A percentile compares a stretch with the other conserved stretches of the same genome.
Conservation (phyloP, 305 asterid species). For the Fraxinus baroniana region DNA sequence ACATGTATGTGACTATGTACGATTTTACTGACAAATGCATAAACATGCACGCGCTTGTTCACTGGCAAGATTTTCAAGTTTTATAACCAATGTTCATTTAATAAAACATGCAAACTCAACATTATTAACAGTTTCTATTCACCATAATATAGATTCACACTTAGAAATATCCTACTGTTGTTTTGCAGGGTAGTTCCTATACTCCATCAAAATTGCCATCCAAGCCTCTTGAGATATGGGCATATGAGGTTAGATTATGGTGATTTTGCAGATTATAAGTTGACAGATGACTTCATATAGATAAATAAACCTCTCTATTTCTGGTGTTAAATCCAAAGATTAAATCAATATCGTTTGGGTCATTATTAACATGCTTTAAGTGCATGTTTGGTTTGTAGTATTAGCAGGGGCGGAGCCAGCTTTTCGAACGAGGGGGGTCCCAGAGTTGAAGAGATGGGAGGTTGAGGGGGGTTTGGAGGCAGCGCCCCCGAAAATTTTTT, state of each 20-base stretch:
- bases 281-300: constrained; percentile 15
- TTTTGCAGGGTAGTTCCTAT: constrained; percentile 69
- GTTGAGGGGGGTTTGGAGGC: too few species aligned
- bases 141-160: not conserved
- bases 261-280: constrained; percentile 7
- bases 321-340: not conserved
- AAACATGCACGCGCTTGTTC: not conserved
- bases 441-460: too few species aligned
- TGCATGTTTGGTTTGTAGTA: not conserved
- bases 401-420: not conserved
- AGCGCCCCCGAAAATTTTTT: too few species aligned
- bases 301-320: not conserved
- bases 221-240: constrained; percentile 89
- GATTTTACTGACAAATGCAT: not conserved
- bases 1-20: not conserved
- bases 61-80: not conserved
- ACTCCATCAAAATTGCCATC: constrained; percentile 80
- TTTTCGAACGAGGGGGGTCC: too few species aligned
- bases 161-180: not conserved
- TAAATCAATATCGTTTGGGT: constrained; percentile 1
- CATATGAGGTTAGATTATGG: constrained; percentile 70
- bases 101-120: not conserved
- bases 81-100: not conserved
- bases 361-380: not conserved
- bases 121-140: not conserved